A percentile compares a stretch with the other conserved stretches of the same genome.
These are phyloP conservation scores for Xerocomellus chrysenteron DNA, from an alignment of 768 basidiomycete genomes.

Conservation along the genomic window DNA sequence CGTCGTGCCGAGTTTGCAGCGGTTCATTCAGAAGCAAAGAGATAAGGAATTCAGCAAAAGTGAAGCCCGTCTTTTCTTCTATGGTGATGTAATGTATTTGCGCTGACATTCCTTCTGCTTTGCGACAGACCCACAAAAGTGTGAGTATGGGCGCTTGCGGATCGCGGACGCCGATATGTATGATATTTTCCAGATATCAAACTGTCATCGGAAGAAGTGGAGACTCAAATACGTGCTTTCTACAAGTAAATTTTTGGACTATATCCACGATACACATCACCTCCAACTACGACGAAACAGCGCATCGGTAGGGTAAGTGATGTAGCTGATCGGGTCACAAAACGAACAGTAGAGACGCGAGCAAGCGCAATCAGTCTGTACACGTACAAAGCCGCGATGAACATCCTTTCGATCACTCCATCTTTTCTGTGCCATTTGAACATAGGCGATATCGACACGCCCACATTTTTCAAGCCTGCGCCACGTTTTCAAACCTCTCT, in stretches of 20 bases:
- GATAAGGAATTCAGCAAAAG: constrained; percentile 88
- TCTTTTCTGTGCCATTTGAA: neutral
- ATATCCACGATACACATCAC: neutral
- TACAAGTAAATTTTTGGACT: constrained; percentile 37
- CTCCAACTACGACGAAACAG: neutral
- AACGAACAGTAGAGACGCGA: neutral
- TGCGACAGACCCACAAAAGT: constrained; percentile 50
- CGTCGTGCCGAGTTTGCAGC: constrained; percentile 70
- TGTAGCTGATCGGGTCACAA: neutral
- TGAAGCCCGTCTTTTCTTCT: constrained; percentile 33
- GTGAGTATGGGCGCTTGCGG: constrained; percentile 31
- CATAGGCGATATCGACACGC: neutral
- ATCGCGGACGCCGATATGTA: constrained; percentile 7
- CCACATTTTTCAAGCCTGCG: neutral
- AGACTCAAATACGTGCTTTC: constrained; percentile 62
- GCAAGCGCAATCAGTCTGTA: neutral
- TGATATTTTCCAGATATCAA: constrained; percentile 64
- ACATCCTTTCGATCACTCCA: neutral
- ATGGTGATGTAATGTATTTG: neutral
- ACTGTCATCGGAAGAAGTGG: constrained; percentile 70
- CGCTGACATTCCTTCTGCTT: neutral
- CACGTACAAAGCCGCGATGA: neutral
- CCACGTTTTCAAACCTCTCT: neutral
- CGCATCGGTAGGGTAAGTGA: neutral
- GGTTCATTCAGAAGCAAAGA: constrained; percentile 71